Percentiles rank a stretch among this genome's conserved stretches.
Evolutionary conservation across 2,329 filamentous ascomycete species (phyloP).

Genomic region (Colletotrichum nymphaeae): DNA sequence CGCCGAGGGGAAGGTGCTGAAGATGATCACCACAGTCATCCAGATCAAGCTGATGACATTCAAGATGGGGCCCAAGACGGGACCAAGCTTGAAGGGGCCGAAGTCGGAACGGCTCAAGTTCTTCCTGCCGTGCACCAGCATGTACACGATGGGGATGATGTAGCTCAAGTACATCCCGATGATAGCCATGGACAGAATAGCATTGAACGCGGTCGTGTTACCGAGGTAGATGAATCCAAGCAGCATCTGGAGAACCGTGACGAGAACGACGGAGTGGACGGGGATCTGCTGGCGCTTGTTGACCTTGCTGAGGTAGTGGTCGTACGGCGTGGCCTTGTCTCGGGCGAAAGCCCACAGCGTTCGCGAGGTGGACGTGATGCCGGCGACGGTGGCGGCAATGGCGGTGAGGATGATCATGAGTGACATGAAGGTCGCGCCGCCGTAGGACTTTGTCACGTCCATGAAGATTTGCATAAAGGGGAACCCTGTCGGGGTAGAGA

Average conservation of each 20-base stretch:
- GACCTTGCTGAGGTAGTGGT: slow-evolving; percentile 49
- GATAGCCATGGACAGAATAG: slow-evolving; percentile 53
- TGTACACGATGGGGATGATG: slow-evolving; percentile 50
- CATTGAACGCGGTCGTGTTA: slow-evolving; percentile 55
- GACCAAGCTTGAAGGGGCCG: slow-evolving; percentile 45
- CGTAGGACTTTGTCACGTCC: slow-evolving; percentile 42
- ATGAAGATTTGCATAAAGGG: slow-evolving; percentile 55
- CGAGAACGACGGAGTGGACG: slow-evolving; percentile 41
- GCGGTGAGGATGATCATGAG: slow-evolving; percentile 43
- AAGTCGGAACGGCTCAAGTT: slow-evolving; percentile 35
- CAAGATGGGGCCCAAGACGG: slow-evolving; percentile 43
- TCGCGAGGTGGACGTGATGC: slow-evolving; percentile 48
- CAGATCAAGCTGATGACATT: slow-evolving; percentile 57
- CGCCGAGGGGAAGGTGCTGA: slow-evolving; percentile 56
- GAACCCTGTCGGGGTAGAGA: slow-evolving; percentile 53
- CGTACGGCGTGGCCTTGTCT: slow-evolving; percentile 50
- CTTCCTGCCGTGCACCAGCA: slow-evolving; percentile 50
- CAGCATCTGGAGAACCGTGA: slow-evolving; percentile 42
- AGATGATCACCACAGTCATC: slow-evolving; percentile 55
- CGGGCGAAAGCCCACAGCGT: slow-evolving; percentile 53
- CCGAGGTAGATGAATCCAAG: slow-evolving; percentile 54
- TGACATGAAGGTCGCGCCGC: slow-evolving; percentile 44
- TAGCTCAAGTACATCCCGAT: slow-evolving; percentile 57
- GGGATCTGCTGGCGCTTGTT: slow-evolving; percentile 46
- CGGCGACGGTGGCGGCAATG: slow-evolving; percentile 44